Conservation (phyloP, 1,284 basidiomycete species). For the Anthracocystis panici-leucophaei region DNA sequence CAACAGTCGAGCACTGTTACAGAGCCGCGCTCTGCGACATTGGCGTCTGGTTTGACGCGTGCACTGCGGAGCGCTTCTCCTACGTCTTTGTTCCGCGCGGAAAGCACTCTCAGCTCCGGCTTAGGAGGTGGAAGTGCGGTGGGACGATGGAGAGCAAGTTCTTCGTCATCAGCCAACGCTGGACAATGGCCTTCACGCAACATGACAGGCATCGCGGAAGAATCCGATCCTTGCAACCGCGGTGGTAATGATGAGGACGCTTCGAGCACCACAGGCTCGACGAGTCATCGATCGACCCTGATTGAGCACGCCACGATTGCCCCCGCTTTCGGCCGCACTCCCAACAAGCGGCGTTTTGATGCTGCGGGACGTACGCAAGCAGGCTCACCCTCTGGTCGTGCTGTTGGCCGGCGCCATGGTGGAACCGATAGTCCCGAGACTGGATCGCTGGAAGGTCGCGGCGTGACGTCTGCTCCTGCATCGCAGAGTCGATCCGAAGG, state of each 20-base stretch:
- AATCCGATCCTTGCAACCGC: conserved; percentile 12
- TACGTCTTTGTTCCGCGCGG: conserved; percentile 24
- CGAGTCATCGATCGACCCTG: conserved; percentile 40
- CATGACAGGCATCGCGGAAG: conserved; percentile 37
- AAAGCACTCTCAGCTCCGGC: conserved; percentile 13
- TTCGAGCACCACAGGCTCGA: conserved; percentile 35
- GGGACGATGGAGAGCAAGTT: conserved; percentile 33
- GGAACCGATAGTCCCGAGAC: conserved; percentile 19
- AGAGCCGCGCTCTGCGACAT: conserved; percentile 10
- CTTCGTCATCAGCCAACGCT: conserved; percentile 30
- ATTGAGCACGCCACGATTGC: conserved; percentile 47
- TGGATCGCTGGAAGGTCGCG: conserved; percentile 15
- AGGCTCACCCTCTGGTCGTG: conserved; percentile 24
- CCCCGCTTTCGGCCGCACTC: conserved; percentile 44
- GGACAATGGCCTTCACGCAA: conserved; percentile 34
- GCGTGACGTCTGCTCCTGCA: conserved; percentile 39
- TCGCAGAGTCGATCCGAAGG: conserved; percentile 44
- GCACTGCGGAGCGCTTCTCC: conserved; percentile 42
- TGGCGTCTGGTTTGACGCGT: conserved; percentile 48
- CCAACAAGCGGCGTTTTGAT: conserved; percentile 30
- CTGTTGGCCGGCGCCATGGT: conserved; percentile 15
- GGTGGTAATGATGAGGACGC: conserved; percentile 23
- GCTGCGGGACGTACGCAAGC: conserved; percentile 17
- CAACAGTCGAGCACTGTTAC: neutral
- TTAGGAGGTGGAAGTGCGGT: conserved; percentile 10